A percentile compares a stretch with the other conserved stretches of the same genome.
phyloP scores from a whole-genome alignment of 371 early-diverging fungal species.

The Syncephalastrum contaminatum region DNA sequence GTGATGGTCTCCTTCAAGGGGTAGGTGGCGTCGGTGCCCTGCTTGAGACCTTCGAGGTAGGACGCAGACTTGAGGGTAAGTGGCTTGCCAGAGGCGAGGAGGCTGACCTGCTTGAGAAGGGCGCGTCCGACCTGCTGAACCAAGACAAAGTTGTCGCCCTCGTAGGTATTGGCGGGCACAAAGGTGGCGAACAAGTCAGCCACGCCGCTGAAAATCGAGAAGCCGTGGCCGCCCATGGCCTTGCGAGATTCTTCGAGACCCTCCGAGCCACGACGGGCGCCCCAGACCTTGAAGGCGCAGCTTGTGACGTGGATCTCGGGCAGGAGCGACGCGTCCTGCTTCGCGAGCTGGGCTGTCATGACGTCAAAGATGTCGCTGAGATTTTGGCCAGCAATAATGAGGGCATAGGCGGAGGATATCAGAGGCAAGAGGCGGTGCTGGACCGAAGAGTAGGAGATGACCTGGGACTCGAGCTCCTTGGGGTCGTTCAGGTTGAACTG shows the following conservation, averaged over 20 bases:
- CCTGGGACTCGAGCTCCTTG: constrained; percentile 56
- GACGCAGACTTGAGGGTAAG: constrained; percentile 25
- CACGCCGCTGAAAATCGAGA: constrained; percentile 71
- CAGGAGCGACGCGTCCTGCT: constrained; percentile 45
- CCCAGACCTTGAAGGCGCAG: constrained; percentile 77
- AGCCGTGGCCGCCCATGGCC: constrained; percentile 86
- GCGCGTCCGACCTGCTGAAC: constrained; percentile 69
- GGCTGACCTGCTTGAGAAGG: constrained; percentile 58
- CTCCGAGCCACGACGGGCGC: constrained; percentile 64
- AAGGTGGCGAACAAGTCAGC: constrained; percentile 62
- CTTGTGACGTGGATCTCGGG: constrained; percentile 81
- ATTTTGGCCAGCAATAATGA: constrained; percentile 58
- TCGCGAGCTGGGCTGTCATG: constrained; percentile 51
- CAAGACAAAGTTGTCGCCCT: constrained; percentile 76
- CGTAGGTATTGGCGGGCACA: constrained; percentile 60
- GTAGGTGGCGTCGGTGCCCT: constrained; percentile 23
- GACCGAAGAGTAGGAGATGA: constrained; percentile 74
- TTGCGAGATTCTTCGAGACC: constrained; percentile 80
- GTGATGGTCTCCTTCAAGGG: constrained; percentile 16
- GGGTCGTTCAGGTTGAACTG: constrained; percentile 51
- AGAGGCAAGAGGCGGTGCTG: constrained; percentile 74
- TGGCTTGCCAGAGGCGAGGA: constrained; percentile 18
- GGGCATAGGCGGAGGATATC: constrained; percentile 66
- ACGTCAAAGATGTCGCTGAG: constrained; percentile 53
- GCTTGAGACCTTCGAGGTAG: constrained; percentile 36